These are phyloP conservation scores for Epichloe elymi DNA, from an alignment of 2,329 filamentous ascomycete genomes.

Conservation along the genomic window DNA sequence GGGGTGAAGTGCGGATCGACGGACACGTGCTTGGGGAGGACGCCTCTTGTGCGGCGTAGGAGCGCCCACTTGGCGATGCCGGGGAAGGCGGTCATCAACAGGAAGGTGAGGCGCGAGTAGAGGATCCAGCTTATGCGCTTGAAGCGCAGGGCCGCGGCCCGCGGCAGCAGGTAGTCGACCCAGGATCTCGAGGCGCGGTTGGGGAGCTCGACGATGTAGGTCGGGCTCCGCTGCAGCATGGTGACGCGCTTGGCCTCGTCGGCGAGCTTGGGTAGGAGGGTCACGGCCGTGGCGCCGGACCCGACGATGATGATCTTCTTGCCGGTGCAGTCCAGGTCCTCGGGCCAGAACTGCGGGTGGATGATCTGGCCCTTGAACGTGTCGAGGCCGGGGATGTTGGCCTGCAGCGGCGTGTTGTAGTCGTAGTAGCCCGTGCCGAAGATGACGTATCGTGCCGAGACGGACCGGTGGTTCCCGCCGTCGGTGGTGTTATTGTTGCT, in stretches of 20 bases:
- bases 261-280: constrained; percentile 54
- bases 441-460: constrained; percentile 39
- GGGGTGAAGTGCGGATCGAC: constrained; percentile 48
- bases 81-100: neutral
- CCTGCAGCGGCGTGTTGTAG: constrained; percentile 46
- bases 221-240: constrained; percentile 65
- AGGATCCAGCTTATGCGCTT: constrained; percentile 24
- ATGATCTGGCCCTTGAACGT: constrained; percentile 50
- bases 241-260: constrained; percentile 52
- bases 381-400: constrained; percentile 49
- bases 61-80: constrained; percentile 18
- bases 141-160: constrained; percentile 31
- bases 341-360: constrained; percentile 63
- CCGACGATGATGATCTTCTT: constrained; percentile 61
- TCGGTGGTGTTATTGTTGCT: neutral
- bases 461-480: neutral
- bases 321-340: constrained; percentile 45
- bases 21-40: constrained; percentile 31
- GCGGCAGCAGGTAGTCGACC: constrained; percentile 9
- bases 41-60: constrained; percentile 31
- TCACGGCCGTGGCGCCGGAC: constrained; percentile 63
- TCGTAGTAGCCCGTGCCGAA: constrained; percentile 47
- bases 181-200: constrained; percentile 26
- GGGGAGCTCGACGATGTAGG: constrained; percentile 47
- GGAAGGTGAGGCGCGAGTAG: constrained; percentile 28